Evolutionary conservation across 2,329 filamentous ascomycete genomes (phyloP), one percentile per base, ranked within the genome.

Genomic region (Acrocalymma vagum): DNA sequence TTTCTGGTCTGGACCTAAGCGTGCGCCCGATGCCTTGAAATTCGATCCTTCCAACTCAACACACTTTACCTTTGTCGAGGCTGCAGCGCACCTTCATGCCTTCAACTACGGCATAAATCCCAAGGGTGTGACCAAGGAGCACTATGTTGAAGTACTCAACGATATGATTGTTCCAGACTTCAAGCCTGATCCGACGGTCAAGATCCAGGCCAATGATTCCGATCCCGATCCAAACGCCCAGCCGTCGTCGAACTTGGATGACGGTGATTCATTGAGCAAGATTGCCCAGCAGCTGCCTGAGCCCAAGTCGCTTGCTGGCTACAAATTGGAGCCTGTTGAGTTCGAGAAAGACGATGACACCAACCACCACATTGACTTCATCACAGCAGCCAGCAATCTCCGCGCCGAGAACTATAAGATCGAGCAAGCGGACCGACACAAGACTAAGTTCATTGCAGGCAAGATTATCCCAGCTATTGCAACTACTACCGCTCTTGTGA

Each of bases 391-490:
- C 53, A 96, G 92, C 77, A 99, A 99, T 70, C 78, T 99, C 45
- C 89, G 95, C 45, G 94, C 94, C 1, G 88, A 95, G 72, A 99
- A 99, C 77, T 99, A 99, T 82, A 95, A 94, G 72, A 99, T 99
- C 56, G 84, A 90, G 63, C 82, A 85, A 51, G 92, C 94, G 1
- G 93, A 99, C 66, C 83, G 90, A 48, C 94, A 96, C 80, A 95
- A 94, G 85, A 99, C 93, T 48, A 99, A 99, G 78, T 97, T 99
- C 73, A 99, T 99, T 67, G 95, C 94, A 21, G 94, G 94, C 70
- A 99, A 99, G 82, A 99, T 99, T 58, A 99, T 99, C 55, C 94
- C 94, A 15, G 94, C 94, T 29, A 99, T 99, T 71, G 94, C 94
- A 29, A 99, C 94, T 3, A 97, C 94, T 0, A 99, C 94, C 3